Evolutionary conservation across 2,329 filamentous ascomycete genomes (phyloP), one percentile per base, ranked within the genome.

Genomic region (Chrysoporthe puriensis): DNA sequence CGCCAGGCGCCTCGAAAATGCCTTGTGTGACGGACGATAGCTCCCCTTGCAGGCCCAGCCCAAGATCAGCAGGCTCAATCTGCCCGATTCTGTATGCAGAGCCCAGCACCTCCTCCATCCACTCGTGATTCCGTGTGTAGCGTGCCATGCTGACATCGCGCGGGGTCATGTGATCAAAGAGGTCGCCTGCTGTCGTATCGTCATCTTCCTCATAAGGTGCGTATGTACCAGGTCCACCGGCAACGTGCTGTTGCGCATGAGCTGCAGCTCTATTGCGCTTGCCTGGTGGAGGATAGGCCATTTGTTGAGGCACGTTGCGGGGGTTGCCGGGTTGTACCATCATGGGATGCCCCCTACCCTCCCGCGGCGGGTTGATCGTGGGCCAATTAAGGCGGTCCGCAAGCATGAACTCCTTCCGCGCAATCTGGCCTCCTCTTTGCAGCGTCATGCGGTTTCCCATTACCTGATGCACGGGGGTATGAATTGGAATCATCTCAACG

Each of bases 101-200:
- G 0, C 92, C 93, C 64, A 98, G 87, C 40, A 99, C 90, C 79
- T 99, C 95, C 76, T 98, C 96, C 93, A 99, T 97, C 96, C 95
- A 98, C 77, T 97, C 93, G 74, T 99, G 95, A 74, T 99, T 96
- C 76, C 97, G 94, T 76, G 91, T 91, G 78, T 97, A 99, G 66
- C 96, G 88, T 71, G 89, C 88, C 69, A 93, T 84, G 73, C 94
- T 97, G 70, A 99, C 91, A 71, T 99, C 96, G 56, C 94, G 88
- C 3, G 94, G 94, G 0, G 93, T 95, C 70, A 97, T 83, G 71
- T 93, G 88, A 76, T 99, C 96, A 74, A 99, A 93, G 76, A 94
- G 86, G 77, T 99, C 96, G 40, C 94, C 94, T 26, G 92, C 86
- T 7, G 91, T 91, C 3, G 91, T 91, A 75, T 97, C 95, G 77